Conservation (phyloP, 2,329 filamentous ascomycete genomes). For the Neurospora sp. region DNA sequence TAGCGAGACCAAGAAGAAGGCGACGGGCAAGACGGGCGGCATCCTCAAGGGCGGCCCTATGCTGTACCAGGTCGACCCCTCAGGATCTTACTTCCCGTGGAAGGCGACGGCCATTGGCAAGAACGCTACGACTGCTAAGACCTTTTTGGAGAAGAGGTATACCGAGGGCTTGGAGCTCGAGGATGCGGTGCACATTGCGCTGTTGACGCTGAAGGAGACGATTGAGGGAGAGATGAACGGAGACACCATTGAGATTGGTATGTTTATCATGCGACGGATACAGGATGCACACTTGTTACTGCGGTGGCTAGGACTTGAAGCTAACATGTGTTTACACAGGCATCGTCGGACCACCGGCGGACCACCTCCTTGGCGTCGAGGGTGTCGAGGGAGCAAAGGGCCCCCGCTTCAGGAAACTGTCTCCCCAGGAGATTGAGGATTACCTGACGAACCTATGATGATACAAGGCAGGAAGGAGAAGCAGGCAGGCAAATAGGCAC, state of each 20-base stretch:
- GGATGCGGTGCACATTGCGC: slow-evolving; percentile 95
- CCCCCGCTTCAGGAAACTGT: slow-evolving; percentile 87
- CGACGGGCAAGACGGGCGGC: slow-evolving; percentile 80
- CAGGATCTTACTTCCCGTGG: slow-evolving; percentile 97
- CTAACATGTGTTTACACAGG: slow-evolving; percentile 40
- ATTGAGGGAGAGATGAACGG: slow-evolving; percentile 99
- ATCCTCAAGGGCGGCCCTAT: slow-evolving; percentile 94
- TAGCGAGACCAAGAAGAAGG: slow-evolving; percentile 60
- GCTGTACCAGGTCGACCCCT: slow-evolving; percentile 98
- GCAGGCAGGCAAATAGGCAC: slow-evolving; percentile 11
- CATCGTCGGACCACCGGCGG: slow-evolving; percentile 88
- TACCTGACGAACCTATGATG: slow-evolving; percentile 93
- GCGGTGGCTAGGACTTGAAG: background rate
- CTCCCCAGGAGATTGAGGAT: slow-evolving; percentile 96
- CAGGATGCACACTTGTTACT: background rate
- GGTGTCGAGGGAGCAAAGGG: slow-evolving; percentile 77
- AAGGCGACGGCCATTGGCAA: slow-evolving; percentile 99
- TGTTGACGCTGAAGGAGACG: slow-evolving; percentile 95
- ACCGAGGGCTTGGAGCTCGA: slow-evolving; percentile 94
- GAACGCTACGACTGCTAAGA: slow-evolving; percentile 96
- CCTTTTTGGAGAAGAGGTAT: slow-evolving; percentile 98
- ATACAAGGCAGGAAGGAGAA: slow-evolving; percentile 4
- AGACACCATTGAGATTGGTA: slow-evolving; percentile 95
- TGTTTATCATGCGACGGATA: slow-evolving; percentile 21
- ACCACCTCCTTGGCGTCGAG: slow-evolving; percentile 85